phyloP scores from a whole-genome alignment of 164 flowering plant genomes.

The Vitis rotundifolia region DNA sequence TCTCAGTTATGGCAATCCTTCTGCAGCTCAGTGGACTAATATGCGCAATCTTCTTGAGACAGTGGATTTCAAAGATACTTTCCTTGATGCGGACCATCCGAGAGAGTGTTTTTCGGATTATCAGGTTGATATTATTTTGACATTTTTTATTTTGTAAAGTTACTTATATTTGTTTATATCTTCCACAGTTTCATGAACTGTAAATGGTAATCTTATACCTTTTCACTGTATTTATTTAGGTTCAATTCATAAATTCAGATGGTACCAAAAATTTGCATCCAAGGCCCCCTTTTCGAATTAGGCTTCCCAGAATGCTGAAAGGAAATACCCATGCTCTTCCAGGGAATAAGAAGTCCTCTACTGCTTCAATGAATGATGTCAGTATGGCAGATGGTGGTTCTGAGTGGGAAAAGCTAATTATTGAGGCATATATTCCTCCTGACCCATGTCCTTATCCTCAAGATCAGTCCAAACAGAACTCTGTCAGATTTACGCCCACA shows the following conservation, averaged over 20 bases:
- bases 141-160: conserved; percentile 1
- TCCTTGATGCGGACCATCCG: conserved; percentile 82
- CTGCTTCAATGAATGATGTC: conserved; percentile 31
- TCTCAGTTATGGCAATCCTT: conserved; percentile 96
- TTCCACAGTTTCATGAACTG: neutral
- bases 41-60: conserved; percentile 87
- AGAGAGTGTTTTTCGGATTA: conserved; percentile 67
- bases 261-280: conserved; percentile 66
- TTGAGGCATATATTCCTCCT: conserved; percentile 88
- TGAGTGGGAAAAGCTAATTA: conserved; percentile 59
- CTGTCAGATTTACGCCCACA: conserved; percentile 89
- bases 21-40: conserved; percentile 97
- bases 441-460: conserved; percentile 99
- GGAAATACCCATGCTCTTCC: conserved; percentile 58
- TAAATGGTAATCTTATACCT: neutral
- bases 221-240: conserved; percentile 37
- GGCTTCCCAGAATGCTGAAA: conserved; percentile 57
- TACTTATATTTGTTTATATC: neutral
- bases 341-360: conserved; percentile 48
- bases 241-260: conserved; percentile 66
- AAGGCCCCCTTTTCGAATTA: conserved; percentile 79
- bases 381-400: conserved; percentile 33
- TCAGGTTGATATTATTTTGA: conserved; percentile 49
- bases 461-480: conserved; percentile 91
- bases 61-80: conserved; percentile 94